Base-by-base conservation (phyloP, 2,329 filamentous ascomycete species). In the Xylaria sp. region DNA sequence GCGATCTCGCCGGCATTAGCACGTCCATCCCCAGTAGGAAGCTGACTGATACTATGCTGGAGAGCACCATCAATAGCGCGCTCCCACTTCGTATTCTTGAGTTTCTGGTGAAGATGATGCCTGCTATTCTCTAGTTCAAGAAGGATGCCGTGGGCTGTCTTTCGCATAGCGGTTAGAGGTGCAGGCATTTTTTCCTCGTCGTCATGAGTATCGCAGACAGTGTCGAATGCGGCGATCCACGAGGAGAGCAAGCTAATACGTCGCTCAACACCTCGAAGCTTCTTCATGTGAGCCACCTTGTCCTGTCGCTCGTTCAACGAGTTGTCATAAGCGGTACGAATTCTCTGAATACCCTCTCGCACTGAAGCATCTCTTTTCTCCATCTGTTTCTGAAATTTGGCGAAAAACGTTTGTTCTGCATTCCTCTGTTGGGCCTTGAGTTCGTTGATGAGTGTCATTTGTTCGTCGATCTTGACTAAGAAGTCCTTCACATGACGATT, bases 401-500 rank as follows among this genome's bases (percentile, higher is more conserved):
- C 86, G 74, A 95, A 95, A 59, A 93, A 94, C 3, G 89, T 84
- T 44, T 87, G 88, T 77, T 98, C 96, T 4, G 91, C 91, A 65
- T 98, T 93, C 79, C 94, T 97, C 78, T 97, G 93, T 79, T 97
- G 93, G 31, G 92, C 92, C 82, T 96, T 94, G 64, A 99, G 88
- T 79, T 98, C 94, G 74, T 97, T 97, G 80, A 99, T 99, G 77
- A 97, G 82, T n/a, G 90, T 91, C 87, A 97, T 94, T 79, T 99
- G 95, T 82, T 99, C 96, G 78, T 99, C 95, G 76, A 99, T 99
- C 86, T 98, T 98, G 84, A 97, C 96, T 79, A 99, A 83, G 82
- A 97, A 99, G 81, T 99, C 96, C 84, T 99, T 99, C 77, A 99
- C 96, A 81, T 99, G 96, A 70, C 96, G 92, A 80, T 99, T 97